Conservation (phyloP, 345 rosid species). For the Erodium maritimum region DNA sequence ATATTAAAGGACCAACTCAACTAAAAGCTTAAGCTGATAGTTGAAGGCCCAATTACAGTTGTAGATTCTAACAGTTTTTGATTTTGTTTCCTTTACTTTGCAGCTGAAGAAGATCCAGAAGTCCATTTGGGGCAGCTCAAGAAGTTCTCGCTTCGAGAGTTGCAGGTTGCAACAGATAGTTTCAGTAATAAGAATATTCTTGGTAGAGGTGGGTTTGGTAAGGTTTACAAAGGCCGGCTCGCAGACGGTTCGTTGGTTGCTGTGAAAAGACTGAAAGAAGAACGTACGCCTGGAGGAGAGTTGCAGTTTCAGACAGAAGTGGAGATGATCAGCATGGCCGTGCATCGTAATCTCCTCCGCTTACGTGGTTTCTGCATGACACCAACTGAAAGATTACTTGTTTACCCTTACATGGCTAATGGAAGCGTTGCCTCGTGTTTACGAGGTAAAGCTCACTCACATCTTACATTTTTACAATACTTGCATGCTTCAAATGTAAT, state of each 20-base stretch:
- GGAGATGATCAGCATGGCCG: conserved; percentile 99
- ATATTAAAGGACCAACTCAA: too few species aligned
- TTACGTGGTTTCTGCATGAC: conserved; percentile 97
- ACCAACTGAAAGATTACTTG: conserved; percentile 83
- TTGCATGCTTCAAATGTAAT: too few species aligned
- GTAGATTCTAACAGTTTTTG: not conserved
- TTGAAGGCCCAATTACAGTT: not conserved
- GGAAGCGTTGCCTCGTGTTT: conserved; percentile 98
- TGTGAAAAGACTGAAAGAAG: conserved; percentile 92
- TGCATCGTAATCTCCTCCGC: conserved; percentile 86
- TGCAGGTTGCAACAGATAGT: conserved; percentile 89
- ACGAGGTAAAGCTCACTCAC: conserved; percentile 41
- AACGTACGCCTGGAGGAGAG: conserved; percentile 96
- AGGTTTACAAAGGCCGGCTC: conserved; percentile 87
- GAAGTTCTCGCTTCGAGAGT: conserved; percentile 83
- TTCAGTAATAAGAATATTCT: conserved; percentile 87
- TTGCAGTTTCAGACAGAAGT: conserved; percentile 98
- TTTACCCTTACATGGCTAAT: conserved; percentile 97
- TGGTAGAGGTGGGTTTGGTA: conserved; percentile 98
- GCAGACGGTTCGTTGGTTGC: conserved; percentile 92
- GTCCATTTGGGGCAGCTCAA: conserved; percentile 96
- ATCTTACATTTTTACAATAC: not conserved
- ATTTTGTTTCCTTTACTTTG: conserved; percentile 10
- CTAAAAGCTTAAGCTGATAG: too few species aligned
- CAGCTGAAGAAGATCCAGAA: conserved; percentile 99